Percentiles rank a stretch among this genome's conserved stretches.
Conservation (phyloP, 768 basidiomycete genomes). For the Pholiota conissans region DNA sequence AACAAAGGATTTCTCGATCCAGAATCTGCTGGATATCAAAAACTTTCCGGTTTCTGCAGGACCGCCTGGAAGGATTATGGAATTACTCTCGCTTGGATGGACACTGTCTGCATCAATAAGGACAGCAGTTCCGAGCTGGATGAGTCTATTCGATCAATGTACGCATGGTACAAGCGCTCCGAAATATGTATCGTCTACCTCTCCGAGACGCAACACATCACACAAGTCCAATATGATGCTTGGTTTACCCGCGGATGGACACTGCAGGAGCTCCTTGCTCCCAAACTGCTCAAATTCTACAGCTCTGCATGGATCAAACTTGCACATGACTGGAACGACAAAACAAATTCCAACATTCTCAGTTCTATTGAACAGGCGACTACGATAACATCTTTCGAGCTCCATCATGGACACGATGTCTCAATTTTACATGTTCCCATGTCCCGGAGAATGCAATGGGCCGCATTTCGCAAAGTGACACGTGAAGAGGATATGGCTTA, state of each 20-base stretch:
- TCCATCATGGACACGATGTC: too few relatives aligned
- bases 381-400: too few relatives aligned
- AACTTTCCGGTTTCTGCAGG: background rate
- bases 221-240: background rate
- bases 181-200: background rate
- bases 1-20: background rate
- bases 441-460: too few relatives aligned
- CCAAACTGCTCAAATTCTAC: too few relatives aligned
- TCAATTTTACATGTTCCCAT: too few relatives aligned
- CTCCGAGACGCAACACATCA: background rate
- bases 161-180: background rate
- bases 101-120: conserved; percentile 1
- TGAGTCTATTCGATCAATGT: background rate
- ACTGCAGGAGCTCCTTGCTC: too few relatives aligned
- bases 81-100: background rate
- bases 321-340: too few relatives aligned
- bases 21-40: background rate
- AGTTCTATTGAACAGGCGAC: too few relatives aligned
- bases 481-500: too few relatives aligned
- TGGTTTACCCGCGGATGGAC: conserved; percentile 1
- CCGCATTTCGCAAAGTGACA: too few relatives aligned
- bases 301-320: too few relatives aligned
- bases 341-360: too few relatives aligned
- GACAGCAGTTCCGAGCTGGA: background rate
- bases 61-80: background rate